Base-by-base conservation (phyloP, 805 yeast genomes). In the Kluyveromyces wickerhamii region DNA sequence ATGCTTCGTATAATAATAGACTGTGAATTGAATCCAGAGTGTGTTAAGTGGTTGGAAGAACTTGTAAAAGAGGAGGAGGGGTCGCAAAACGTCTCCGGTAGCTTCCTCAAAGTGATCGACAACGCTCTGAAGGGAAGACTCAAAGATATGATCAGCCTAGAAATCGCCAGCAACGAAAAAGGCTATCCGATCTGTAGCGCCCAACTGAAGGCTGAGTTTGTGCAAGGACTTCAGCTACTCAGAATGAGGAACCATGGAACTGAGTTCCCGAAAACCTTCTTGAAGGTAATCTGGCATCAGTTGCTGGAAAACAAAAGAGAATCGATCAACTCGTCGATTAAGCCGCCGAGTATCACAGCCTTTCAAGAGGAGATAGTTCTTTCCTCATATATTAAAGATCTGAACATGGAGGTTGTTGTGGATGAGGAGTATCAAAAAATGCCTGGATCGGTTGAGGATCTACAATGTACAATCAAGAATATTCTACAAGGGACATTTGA, bases 301-400 rank as follows among this genome's bases (percentile, higher is more conserved):
- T 12, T 30, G 13, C 9, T 21, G n/a, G 19, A 30, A 12, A 21
- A 20, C 12, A 11, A 4, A 5, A 13, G 13, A 8, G 22, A n/a
- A 8, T 10, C 14, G 21, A 16, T 3, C 12, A 20, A 21, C 11
- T 4, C 8, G 12, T 17, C 3, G 16, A 13, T 14, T 10, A 15
- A 21, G 5, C 9, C 16, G 6, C 26, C 33, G 7, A 11, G 19
- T 13, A 13, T 15, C 10, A 21, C 33, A 13, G 21, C 11, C 10
- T 30, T 30, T 19, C 17, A 30, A 9, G 25, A 22, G 12, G 26
- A 30, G 25, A 26, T 49, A 22, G 22, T 52, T n/a, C 29, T 52
- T 10, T 49, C 49, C 4, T 39, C 49, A 7, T 52, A 51, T 40
- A 43, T 52, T n/a, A 43, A 42, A 18, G 47, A 35, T 11, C 41